Evolutionary conservation across 768 basidiomycete species (phyloP).

Genomic region (Boletus subcaerulescens): DNA sequence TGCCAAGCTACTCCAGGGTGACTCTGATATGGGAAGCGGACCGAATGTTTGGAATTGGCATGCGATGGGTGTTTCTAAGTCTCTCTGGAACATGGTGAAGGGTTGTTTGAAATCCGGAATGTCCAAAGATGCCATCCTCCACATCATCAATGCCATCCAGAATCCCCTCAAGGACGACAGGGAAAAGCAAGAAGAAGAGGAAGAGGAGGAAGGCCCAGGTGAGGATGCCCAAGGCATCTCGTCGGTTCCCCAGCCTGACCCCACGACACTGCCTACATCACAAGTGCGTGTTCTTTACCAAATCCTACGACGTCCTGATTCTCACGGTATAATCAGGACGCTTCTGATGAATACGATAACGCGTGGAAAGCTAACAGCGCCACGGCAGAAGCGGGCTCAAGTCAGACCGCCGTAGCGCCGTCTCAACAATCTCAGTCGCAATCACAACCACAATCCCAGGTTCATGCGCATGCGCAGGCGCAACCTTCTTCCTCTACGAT

Average conservation of each 20-base stretch:
- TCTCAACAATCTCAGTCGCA: slow-evolving; percentile 25
- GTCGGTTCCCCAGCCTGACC: slow-evolving; percentile 22
- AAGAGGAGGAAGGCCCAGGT: slow-evolving; percentile 31
- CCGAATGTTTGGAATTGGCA: slow-evolving; percentile 75
- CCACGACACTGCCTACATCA: slow-evolving; percentile 19
- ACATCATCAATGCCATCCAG: slow-evolving; percentile 58
- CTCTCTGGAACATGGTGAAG: slow-evolving; percentile 72
- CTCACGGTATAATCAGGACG: slow-evolving; percentile 32
- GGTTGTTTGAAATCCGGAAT: slow-evolving; percentile 57
- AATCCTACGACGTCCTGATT: background rate
- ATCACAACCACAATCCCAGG: slow-evolving; percentile 18
- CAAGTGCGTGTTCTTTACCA: slow-evolving; percentile 21
- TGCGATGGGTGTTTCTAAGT: slow-evolving; percentile 65
- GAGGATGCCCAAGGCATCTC: slow-evolving; percentile 28
- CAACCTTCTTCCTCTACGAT: slow-evolving; percentile 23
- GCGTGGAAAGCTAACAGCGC: slow-evolving; percentile 64
- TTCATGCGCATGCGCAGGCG: slow-evolving; percentile 13
- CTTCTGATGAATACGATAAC: slow-evolving; percentile 52
- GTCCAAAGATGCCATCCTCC: slow-evolving; percentile 57
- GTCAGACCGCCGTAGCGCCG: slow-evolving; percentile 17
- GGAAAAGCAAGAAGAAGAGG: slow-evolving; percentile 33
- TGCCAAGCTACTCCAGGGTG: slow-evolving; percentile 55
- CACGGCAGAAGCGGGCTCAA: slow-evolving; percentile 30
- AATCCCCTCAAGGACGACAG: slow-evolving; percentile 36
- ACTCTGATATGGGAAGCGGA: slow-evolving; percentile 56